phyloP scores from a whole-genome alignment of 2,329 filamentous ascomycete genomes.

The Stachybotrys chlorohalonatus region DNA sequence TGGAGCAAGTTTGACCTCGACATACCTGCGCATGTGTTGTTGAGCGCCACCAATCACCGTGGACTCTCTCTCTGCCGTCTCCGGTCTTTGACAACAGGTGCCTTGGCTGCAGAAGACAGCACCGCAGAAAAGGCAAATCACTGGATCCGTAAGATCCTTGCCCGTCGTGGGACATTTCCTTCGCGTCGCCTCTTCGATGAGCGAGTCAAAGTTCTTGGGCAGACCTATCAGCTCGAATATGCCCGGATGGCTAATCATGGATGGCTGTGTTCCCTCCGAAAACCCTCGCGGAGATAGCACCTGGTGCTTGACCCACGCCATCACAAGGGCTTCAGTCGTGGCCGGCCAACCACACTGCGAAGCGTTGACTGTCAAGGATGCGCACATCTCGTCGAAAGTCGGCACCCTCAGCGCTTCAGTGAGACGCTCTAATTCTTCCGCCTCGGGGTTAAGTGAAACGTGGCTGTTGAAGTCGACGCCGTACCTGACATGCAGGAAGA shows the following conservation, averaged over 20 bases:
- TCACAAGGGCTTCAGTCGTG: constrained; percentile 35
- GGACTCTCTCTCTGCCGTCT: constrained; percentile 30
- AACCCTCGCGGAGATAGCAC: constrained; percentile 27
- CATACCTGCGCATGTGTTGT: constrained; percentile 80
- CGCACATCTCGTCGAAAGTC: constrained; percentile 69
- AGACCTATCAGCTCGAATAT: constrained; percentile 93
- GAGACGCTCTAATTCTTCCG: constrained; percentile 74
- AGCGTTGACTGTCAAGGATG: constrained; percentile 39
- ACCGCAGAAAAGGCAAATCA: constrained; percentile 88
- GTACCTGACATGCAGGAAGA: constrained; percentile 80
- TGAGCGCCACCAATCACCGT: constrained; percentile 70
- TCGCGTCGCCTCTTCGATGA: constrained; percentile 86
- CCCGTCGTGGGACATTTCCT: constrained; percentile 80
- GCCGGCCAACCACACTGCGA: constrained; percentile 39
- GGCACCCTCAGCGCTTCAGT: constrained; percentile 68
- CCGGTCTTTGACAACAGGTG: constrained; percentile 73
- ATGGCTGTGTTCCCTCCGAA: constrained; percentile 27
- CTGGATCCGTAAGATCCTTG: constrained; percentile 84
- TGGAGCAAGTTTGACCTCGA: constrained; percentile 9
- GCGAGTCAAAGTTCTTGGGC: constrained; percentile 81
- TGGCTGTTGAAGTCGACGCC: constrained; percentile 79
- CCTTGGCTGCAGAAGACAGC: constrained; percentile 96
- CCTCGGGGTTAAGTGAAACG: constrained; percentile 51
- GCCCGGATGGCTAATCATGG: constrained; percentile 64
- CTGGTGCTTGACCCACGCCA: constrained; percentile 68